Evolutionary conservation across 768 basidiomycete genomes (phyloP).

Genomic region (Rhodocollybia butyracea): DNA sequence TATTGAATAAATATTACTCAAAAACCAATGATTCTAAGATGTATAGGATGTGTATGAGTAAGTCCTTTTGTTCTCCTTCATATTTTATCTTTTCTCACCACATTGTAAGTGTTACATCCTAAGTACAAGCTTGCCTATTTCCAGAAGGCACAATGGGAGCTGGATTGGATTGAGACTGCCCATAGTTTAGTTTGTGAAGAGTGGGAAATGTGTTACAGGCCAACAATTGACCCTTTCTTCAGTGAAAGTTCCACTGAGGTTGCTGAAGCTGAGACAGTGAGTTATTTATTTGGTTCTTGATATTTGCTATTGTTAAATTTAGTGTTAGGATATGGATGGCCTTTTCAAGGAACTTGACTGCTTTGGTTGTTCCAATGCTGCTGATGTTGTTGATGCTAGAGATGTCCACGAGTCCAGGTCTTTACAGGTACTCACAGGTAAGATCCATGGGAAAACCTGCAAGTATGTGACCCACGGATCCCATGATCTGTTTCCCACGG

Average conservation of each 20-base stretch:
- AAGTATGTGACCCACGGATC: no score
- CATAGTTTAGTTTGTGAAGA: conserved; percentile 7
- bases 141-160: conserved; percentile 9
- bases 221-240: neutral
- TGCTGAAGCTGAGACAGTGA: no score
- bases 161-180: conserved; percentile 16
- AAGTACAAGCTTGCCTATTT: conserved; percentile 18
- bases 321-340: neutral
- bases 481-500: no score
- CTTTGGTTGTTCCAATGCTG: neutral
- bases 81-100: neutral
- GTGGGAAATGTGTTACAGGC: conserved; percentile 9
- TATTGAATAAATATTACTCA: conserved; percentile 17
- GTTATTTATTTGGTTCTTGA: neutral
- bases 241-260: no score
- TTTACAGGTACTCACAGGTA: no score
- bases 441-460: no score
- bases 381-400: neutral
- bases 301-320: neutral
- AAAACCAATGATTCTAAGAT: conserved; percentile 13
- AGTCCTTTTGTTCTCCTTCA: neutral
- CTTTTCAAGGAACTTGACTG: neutral
- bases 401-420: no score
- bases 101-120: conserved; percentile 16
- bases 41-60: conserved; percentile 17